These are phyloP conservation scores for Ogataea hybrid DNA, from an alignment of 1,139 yeast species.

Conservation along the genomic window DNA sequence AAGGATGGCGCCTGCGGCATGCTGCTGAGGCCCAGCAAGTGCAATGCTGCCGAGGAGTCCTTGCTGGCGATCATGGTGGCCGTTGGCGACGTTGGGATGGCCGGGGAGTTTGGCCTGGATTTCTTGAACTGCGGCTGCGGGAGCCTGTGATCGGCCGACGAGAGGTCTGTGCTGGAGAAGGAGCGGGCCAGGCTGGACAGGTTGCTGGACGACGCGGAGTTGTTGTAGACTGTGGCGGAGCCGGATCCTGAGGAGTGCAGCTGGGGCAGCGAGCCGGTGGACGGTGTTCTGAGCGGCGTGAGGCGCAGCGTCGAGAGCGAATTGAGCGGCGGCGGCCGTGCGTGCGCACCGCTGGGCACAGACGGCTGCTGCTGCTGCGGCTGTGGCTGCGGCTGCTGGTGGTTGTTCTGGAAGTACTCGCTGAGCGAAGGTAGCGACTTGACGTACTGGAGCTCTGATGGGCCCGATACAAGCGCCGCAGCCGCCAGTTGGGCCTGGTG, in stretches of 20 bases:
- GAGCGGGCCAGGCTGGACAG: constrained; percentile 20
- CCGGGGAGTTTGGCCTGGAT: constrained; percentile 74
- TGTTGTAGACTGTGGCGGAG: background rate
- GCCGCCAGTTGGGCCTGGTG: constrained; percentile 25
- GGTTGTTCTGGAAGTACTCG: constrained; percentile 44
- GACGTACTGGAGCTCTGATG: constrained; percentile 44
- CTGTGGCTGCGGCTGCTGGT: background rate
- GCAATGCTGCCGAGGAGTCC: constrained; percentile 28
- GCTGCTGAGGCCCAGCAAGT: constrained; percentile 24
- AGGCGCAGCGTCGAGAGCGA: constrained; percentile 51
- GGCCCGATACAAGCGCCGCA: constrained; percentile 22
- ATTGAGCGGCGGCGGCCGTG: constrained; percentile 33
- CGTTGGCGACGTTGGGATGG: constrained; percentile 51
- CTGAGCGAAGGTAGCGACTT: constrained; percentile 66
- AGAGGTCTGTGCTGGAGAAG: constrained; percentile 31
- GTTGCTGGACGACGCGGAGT: constrained; percentile 12
- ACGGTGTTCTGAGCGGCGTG: constrained; percentile 32
- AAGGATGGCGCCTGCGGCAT: constrained; percentile 6
- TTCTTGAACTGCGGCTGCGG: constrained; percentile 55
- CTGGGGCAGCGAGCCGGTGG: constrained; percentile 17
- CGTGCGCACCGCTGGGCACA: background rate
- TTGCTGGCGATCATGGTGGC: constrained; percentile 15
- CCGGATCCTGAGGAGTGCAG: constrained; percentile 10
- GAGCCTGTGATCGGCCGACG: constrained; percentile 43
- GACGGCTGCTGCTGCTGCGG: constrained; percentile 30